Evolutionary conservation across 2,329 filamentous ascomycete genomes (phyloP).

Genomic region (Aureobasidium musti): DNA sequence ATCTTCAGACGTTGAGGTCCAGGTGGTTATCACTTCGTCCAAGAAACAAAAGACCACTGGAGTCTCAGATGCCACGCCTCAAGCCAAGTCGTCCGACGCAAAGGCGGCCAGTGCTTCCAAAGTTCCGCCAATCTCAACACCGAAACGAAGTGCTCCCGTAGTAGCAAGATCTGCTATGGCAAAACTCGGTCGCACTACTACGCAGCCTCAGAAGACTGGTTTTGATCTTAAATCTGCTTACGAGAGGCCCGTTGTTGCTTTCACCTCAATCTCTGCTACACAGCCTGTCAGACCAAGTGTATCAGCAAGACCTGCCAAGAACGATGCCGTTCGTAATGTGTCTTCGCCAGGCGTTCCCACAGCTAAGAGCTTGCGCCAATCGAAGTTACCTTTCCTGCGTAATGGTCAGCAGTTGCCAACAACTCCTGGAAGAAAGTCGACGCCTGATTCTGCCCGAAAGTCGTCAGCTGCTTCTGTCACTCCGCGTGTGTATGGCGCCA

Average conservation of each 20-base stretch:
- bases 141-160: not conserved
- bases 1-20: slow-evolving; percentile 4
- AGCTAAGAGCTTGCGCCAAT: slow-evolving; percentile 16
- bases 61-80: not conserved
- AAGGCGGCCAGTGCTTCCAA: slow-evolving; percentile 1
- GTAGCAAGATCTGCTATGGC: slow-evolving; percentile 2
- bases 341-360: slow-evolving; percentile 1
- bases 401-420: not conserved
- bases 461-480: not conserved
- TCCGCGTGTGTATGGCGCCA: not conserved
- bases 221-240: not conserved
- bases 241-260: not conserved
- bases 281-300: not conserved
- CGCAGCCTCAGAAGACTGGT: not conserved
- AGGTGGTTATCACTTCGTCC: slow-evolving; percentile 7
- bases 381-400: not conserved
- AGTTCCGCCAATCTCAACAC: not conserved
- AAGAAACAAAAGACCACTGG: slow-evolving; percentile 16
- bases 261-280: slow-evolving; percentile 9
- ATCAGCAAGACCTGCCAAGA: not conserved
- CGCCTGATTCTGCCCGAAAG: not conserved
- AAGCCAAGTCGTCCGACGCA: not conserved
- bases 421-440: not conserved
- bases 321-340: not conserved
- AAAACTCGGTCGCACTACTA: not conserved